Conservation (phyloP, 345 rosid genomes). For the Aethionema arabicum region DNA sequence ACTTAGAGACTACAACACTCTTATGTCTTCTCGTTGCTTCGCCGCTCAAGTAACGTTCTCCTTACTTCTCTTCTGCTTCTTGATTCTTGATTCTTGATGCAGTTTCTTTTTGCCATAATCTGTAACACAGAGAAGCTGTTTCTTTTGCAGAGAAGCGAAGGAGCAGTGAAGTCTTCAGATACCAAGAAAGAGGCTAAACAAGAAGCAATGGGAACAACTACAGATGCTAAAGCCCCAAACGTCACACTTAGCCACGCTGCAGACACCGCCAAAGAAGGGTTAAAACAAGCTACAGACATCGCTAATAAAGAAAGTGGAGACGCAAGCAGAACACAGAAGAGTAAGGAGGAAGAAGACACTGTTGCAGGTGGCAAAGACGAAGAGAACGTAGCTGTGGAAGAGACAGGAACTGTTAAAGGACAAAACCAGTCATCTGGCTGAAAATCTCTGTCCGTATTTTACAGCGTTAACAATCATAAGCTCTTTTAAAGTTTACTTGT, state of each 20-base stretch:
- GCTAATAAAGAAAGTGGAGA: constrained; percentile 13
- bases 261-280: constrained; percentile 25
- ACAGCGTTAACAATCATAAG: neutral
- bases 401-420: constrained; percentile 21
- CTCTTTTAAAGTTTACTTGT: constrained; percentile 15
- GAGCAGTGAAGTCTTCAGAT: constrained; percentile 13
- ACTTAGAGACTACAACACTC: constrained; percentile 6
- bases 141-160: constrained; percentile 23
- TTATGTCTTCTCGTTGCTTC: constrained; percentile 21
- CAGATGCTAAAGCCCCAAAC: constrained; percentile 25
- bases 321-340: neutral
- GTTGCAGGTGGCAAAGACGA: constrained; percentile 17
- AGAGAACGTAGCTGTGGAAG: constrained; percentile 21
- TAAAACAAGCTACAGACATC: constrained; percentile 16
- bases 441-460: neutral
- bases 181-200: constrained; percentile 29
- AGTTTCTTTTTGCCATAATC: neutral
- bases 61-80: neutral
- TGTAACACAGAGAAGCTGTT: neutral
- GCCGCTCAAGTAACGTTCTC: constrained; percentile 25
- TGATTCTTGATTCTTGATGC: too few relatives aligned
- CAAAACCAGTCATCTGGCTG: constrained; percentile 13
- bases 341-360: neutral
- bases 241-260: constrained; percentile 22
- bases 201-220: constrained; percentile 29